These are phyloP conservation scores for Millerozyma acaciae DNA, from an alignment of 805 yeast genomes.

Conservation along the genomic window DNA sequence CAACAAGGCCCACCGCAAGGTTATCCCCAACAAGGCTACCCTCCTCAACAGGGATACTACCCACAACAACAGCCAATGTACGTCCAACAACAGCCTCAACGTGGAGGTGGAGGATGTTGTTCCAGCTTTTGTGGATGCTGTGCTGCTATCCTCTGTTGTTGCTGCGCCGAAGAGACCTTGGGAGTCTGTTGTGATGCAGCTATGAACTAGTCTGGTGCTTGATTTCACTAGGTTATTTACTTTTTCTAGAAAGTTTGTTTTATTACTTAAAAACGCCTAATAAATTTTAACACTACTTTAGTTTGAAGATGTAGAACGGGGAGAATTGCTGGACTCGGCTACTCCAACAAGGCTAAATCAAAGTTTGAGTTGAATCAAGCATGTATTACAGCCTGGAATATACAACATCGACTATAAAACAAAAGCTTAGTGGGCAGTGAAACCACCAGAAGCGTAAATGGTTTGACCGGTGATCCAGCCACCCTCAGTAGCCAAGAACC, in stretches of 20 bases:
- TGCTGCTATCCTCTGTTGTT: slow-evolving; percentile 40
- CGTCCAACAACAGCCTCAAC: slow-evolving; percentile 33
- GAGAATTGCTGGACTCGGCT: no score
- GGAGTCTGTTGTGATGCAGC: slow-evolving; percentile 7
- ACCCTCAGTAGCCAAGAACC: slow-evolving; percentile 61
- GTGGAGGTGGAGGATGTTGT: slow-evolving; percentile 31
- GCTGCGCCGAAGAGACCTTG: slow-evolving; percentile 22
- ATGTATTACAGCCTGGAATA: slow-evolving; percentile 1
- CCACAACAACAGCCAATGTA: slow-evolving; percentile 40
- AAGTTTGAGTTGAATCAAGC: no score
- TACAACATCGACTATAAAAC: background rate
- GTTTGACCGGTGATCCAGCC: slow-evolving; percentile 72
- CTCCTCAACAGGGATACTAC: slow-evolving; percentile 23
- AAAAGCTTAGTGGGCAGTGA: slow-evolving; percentile 60
- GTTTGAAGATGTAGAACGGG: no score
- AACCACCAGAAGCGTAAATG: slow-evolving; percentile 60
- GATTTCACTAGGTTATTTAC: no score
- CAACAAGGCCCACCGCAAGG: slow-evolving; percentile 27
- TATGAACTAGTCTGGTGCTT: slow-evolving; percentile 7
- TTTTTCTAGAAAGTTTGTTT: no score
- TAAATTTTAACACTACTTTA: no score
- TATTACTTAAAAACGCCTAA: no score
- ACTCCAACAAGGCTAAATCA: no score
- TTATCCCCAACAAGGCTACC: slow-evolving; percentile 14
- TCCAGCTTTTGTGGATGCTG: slow-evolving; percentile 31